Evolutionary conservation across 306 rosid genomes (phyloP).

Genomic region (Sicyos edulis): DNA sequence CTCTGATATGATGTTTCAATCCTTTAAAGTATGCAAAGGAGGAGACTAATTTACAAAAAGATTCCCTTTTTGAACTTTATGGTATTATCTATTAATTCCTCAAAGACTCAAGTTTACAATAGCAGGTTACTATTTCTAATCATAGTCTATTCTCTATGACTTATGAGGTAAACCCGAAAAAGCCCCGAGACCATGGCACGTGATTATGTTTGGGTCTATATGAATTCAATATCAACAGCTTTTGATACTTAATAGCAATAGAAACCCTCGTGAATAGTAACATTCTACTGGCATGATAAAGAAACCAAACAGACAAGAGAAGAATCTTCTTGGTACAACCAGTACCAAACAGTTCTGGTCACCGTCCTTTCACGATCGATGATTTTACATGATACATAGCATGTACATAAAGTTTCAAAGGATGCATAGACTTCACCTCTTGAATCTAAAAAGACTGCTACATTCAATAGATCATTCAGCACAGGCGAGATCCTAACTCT

Average conservation of each 20-base stretch:
- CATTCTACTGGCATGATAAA: slow-evolving; percentile 1
- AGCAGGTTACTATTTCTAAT: background rate
- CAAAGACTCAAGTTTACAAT: background rate
- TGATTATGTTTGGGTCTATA: background rate
- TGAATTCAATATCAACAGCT: background rate
- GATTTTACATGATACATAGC: background rate
- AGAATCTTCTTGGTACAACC: background rate
- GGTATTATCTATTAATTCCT: background rate
- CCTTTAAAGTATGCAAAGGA: background rate
- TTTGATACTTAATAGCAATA: background rate
- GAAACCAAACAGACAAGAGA: background rate
- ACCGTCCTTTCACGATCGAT: background rate
- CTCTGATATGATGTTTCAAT: background rate
- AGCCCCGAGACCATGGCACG: background rate
- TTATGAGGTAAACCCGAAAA: background rate
- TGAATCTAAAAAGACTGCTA: background rate
- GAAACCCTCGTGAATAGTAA: background rate
- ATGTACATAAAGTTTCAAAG: background rate
- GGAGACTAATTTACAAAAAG: background rate
- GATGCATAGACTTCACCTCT: background rate
- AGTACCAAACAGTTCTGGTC: background rate
- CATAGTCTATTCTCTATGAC: background rate
- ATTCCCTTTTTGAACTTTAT: background rate
- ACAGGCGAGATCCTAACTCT: background rate
- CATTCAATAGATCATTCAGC: background rate